A percentile compares a stretch with the other conserved stretches of the same genome.
phyloP scores from a whole-genome alignment of 495 filamentous ascomycete genomes.

The Chaetomidium leptoderma region DNA sequence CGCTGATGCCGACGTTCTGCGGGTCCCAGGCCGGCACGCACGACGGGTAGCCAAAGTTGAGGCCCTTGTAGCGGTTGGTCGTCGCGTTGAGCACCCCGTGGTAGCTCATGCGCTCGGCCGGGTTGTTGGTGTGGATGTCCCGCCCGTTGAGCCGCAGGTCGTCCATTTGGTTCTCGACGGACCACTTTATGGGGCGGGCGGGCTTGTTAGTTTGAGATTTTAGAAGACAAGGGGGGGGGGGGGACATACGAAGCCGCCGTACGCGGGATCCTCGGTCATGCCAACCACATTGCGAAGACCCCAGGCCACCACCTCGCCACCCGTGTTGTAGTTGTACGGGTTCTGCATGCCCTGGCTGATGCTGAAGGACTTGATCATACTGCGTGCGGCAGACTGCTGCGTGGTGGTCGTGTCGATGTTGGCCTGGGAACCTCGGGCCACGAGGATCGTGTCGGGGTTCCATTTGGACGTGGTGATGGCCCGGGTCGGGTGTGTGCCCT shows the following conservation, averaged over 20 bases:
- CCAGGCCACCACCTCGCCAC: constrained; percentile 58
- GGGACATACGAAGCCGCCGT: constrained; percentile 46
- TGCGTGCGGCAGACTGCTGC: constrained; percentile 45
- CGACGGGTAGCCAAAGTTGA: constrained; percentile 59
- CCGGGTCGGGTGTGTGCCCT: constrained; percentile 50
- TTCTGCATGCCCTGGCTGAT: constrained; percentile 35
- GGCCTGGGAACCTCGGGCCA: constrained; percentile 53
- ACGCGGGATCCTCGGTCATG: constrained; percentile 54
- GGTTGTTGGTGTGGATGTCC: constrained; percentile 62
- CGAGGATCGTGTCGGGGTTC: constrained; percentile 47
- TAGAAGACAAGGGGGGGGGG: not conserved
- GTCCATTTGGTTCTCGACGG: constrained; percentile 65
- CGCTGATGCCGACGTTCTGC: constrained; percentile 33
- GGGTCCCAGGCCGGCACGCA: constrained; percentile 59
- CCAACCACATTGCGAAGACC: constrained; percentile 66
- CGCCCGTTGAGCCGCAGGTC: constrained; percentile 48
- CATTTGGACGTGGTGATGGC: constrained; percentile 51
- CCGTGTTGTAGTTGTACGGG: constrained; percentile 42
- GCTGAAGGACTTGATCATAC: constrained; percentile 58
- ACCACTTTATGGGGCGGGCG: too few species aligned
- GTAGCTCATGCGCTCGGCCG: constrained; percentile 65
- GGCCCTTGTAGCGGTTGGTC: constrained; percentile 35
- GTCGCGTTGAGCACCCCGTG: constrained; percentile 55
- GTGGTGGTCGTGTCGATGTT: constrained; percentile 54
- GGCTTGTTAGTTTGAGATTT: not conserved